phyloP scores from a whole-genome alignment of 2,329 filamentous ascomycete species.

The Talaromyces albobiverticillius region DNA sequence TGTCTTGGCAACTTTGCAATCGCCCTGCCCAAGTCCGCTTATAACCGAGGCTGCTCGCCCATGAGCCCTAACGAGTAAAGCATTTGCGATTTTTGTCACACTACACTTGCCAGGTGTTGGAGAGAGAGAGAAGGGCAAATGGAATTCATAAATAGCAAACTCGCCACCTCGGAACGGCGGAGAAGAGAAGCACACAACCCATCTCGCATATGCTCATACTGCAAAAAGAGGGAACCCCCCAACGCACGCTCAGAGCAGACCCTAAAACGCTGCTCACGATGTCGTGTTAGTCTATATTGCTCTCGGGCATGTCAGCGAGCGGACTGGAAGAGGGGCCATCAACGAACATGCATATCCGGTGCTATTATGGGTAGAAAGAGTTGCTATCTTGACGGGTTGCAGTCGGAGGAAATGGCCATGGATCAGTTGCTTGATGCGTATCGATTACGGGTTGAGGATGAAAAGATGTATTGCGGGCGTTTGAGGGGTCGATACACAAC shows the following conservation, averaged over 20 bases:
- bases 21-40: too few relatives aligned
- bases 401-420: conserved; percentile 20
- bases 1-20: too few relatives aligned
- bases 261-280: conserved; percentile 43
- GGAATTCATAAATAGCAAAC: conserved; percentile 14
- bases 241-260: conserved; percentile 8
- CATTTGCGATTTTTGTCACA: too few relatives aligned
- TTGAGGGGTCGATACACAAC: conserved; percentile 22
- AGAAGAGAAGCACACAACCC: not conserved
- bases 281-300: conserved; percentile 48
- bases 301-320: conserved; percentile 37
- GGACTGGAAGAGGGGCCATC: conserved; percentile 25
- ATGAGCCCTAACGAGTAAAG: too few relatives aligned
- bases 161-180: not conserved
- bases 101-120: too few relatives aligned
- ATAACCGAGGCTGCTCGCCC: too few relatives aligned
- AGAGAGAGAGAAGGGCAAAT: too few relatives aligned
- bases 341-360: conserved; percentile 22
- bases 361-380: conserved; percentile 16
- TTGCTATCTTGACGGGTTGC: conserved; percentile 22
- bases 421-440: conserved; percentile 27
- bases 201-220: conserved; percentile 10
- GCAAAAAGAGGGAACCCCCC: conserved; percentile 13
- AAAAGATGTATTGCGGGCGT: conserved; percentile 16
- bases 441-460: conserved; percentile 27